These are phyloP conservation scores for Lagenidium giganteum DNA, from an alignment of 352 stramenopile species.

Conservation along the genomic window DNA sequence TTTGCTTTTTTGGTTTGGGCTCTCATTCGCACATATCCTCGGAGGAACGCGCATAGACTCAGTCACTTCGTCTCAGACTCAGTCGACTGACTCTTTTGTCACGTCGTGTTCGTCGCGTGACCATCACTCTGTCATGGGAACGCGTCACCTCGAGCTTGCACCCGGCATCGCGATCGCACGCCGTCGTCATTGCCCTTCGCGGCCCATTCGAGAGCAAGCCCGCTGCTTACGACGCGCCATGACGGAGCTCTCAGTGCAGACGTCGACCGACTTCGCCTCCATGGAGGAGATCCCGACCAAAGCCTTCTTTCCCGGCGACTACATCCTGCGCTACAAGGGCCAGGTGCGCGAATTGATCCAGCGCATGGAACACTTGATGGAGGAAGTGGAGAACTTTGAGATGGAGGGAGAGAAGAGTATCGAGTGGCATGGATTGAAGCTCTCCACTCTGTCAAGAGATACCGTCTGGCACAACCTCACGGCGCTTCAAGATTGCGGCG, in stretches of 20 bases:
- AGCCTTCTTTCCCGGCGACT: conserved; percentile 48
- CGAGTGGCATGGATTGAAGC: conserved; percentile 30
- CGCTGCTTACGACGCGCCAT: neutral
- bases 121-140: no score
- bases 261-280: conserved; percentile 17
- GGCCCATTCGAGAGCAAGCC: conserved; percentile 30
- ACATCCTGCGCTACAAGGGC: conserved; percentile 51
- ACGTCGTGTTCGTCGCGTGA: no score
- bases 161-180: no score
- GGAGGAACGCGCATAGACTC: no score
- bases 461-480: conserved; percentile 64
- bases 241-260: conserved; percentile 19
- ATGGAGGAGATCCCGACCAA: conserved; percentile 39
- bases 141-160: no score
- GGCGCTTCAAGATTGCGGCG: conserved; percentile 49
- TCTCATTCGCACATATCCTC: no score
- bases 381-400: conserved; percentile 57
- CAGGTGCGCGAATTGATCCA: conserved; percentile 53
- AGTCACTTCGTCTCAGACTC: no score
- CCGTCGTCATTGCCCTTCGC: no score
- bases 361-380: conserved; percentile 48
- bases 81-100: no score
- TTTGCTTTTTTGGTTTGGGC: no score
- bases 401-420: conserved; percentile 27
- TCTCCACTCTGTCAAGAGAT: conserved; percentile 34